Percentiles rank a stretch among this genome's conserved stretches.
phyloP scores from a whole-genome alignment of 345 rosid genomes.

The Cardiospermum halicacabum region DNA sequence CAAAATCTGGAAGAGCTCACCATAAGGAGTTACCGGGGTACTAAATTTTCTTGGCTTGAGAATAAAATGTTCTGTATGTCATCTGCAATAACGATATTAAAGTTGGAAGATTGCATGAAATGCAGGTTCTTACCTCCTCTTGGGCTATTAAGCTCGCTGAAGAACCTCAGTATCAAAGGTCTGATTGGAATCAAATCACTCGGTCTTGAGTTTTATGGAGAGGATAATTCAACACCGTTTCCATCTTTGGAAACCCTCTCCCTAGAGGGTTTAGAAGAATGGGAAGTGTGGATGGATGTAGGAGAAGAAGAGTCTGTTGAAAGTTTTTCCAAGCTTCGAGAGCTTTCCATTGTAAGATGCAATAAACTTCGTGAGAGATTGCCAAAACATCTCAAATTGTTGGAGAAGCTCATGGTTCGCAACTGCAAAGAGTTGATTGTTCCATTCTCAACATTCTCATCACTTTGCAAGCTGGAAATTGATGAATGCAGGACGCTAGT shows the following conservation, averaged over 20 bases:
- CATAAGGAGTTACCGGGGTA: background rate
- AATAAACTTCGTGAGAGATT: background rate
- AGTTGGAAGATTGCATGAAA: background rate
- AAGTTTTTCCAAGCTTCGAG: background rate
- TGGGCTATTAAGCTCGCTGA: background rate
- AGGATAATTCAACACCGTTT: background rate
- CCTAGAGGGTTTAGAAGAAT: background rate
- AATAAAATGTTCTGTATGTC: background rate
- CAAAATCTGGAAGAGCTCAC: background rate
- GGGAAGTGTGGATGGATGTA: background rate
- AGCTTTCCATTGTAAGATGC: background rate
- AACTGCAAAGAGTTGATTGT: background rate
- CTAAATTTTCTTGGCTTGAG: background rate
- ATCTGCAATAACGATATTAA: background rate
- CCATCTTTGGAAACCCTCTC: background rate
- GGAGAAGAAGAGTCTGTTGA: background rate
- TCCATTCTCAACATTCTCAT: background rate
- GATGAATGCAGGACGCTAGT: background rate
- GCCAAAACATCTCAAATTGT: background rate
- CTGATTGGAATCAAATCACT: background rate
- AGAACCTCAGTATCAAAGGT: background rate
- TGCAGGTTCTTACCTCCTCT: background rate
- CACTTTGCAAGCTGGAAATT: background rate
- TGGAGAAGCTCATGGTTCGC: background rate
- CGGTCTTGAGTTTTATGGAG: background rate